A percentile compares a stretch with the other conserved stretches of the same genome.
phyloP scores from a whole-genome alignment of 768 basidiomycete species.

The Russula sp. region DNA sequence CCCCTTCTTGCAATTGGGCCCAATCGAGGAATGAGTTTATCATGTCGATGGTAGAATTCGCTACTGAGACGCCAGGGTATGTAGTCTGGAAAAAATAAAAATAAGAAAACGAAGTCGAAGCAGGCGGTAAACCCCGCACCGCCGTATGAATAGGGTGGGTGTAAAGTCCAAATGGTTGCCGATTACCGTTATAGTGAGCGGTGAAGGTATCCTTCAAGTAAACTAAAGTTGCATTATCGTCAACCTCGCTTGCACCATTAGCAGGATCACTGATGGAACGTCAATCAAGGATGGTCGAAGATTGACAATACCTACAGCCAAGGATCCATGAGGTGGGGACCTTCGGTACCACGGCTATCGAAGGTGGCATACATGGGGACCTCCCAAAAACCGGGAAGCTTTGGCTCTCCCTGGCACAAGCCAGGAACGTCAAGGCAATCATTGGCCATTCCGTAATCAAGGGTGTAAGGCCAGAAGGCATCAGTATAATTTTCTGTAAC shows the following conservation, averaged over 20 bases:
- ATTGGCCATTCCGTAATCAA: conserved; percentile 75
- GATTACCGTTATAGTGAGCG: conserved; percentile 63
- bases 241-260: conserved; percentile 41
- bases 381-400: conserved; percentile 76
- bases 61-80: conserved; percentile 50
- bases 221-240: conserved; percentile 55
- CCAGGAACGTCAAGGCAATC: conserved; percentile 52
- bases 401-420: conserved; percentile 61
- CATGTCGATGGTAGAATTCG: conserved; percentile 57
- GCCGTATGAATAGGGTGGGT: conserved; percentile 76
- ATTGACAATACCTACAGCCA: conserved; percentile 51
- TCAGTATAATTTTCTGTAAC: conserved; percentile 59
- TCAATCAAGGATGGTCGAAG: background rate
- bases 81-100: conserved; percentile 30
- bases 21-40: conserved; percentile 77
- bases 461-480: conserved; percentile 78
- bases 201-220: conserved; percentile 74
- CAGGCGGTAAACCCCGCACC: conserved; percentile 28
- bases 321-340: conserved; percentile 74
- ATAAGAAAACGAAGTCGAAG: background rate
- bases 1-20: conserved; percentile 64
- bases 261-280: conserved; percentile 35
- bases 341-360: conserved; percentile 46
- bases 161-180: conserved; percentile 76
- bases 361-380: conserved; percentile 80